Evolutionary conservation across 2,329 filamentous ascomycete species (phyloP).

Genomic region (Pseudogymnoascus sp.): DNA sequence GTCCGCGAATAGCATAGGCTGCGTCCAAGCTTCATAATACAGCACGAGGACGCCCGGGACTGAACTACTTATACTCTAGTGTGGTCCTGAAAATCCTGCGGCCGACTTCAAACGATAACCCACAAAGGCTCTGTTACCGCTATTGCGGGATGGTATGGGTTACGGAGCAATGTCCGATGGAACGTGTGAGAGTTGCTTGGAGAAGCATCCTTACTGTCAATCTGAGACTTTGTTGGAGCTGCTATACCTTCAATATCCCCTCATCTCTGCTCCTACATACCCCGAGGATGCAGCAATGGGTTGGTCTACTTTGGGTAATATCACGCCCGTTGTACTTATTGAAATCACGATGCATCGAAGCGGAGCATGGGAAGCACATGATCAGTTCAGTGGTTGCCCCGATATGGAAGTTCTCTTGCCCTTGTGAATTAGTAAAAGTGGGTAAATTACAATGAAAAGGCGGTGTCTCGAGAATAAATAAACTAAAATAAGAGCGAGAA

Average conservation of each 20-base stretch:
- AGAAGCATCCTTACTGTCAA: not conserved
- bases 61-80: constrained; percentile 5
- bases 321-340: not conserved
- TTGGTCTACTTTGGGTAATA: not conserved
- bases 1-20: not conserved
- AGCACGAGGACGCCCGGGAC: not conserved
- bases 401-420: constrained; percentile 2
- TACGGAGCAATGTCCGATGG: not conserved
- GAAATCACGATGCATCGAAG: constrained; percentile 5
- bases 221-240: not conserved
- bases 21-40: not conserved
- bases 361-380: not conserved
- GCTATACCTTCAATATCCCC: not conserved
- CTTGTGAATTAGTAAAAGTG: constrained; percentile 5
- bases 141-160: not conserved
- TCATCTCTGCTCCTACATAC: not conserved
- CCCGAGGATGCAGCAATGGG: not conserved
- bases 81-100: not conserved
- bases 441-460: constrained; percentile 1
- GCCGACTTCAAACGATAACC: not conserved
- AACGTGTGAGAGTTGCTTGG: not conserved
- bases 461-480: not conserved
- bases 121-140: not conserved
- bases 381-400: not conserved
- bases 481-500: constrained; percentile 2